Base-by-base conservation (phyloP, 352 stramenopile genomes). In the Phytophthora colocasiae region DNA sequence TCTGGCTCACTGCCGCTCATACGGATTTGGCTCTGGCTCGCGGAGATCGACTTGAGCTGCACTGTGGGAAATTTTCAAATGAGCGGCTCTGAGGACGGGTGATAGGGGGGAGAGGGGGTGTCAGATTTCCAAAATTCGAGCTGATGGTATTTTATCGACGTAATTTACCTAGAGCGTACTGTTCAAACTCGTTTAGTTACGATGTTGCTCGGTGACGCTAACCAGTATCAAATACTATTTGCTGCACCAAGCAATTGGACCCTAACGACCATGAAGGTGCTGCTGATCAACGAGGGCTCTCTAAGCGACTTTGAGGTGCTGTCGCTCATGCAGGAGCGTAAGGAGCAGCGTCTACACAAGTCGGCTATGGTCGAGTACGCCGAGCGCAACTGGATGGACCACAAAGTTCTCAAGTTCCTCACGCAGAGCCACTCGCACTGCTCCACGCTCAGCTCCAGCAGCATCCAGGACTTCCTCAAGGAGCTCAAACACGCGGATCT, bases 371-470 rank as follows among this genome's bases (percentile, higher is more conserved):
- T 85, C 41, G 81, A 83, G 55, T 93, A 95, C 62, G 85, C 87
- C 7, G 87, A 95, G 71, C 82, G 87, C 75, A 93, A 93, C 75
- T 95, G 87, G 87, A 92, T 95, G 81, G 85, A 95, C 80, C 86
- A 93, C 77, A 95, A 95, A 69, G 82, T 95, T 70, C 80, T 93
- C 78, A 95, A 93, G 71, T 93, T 91, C 71, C 75, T 95, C 24
- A 84, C 80, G 32, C 83, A 94, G 66, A 77, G 65, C 63, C 77
- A 91, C 63, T 89, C 83, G 49, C 68, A 79, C 59, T 81, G 81
- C 71, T 79, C 81, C 27, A 70, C 66, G 24, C 65, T 95, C 19
- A 81, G 69, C 50, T 53, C 77, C 43, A 73, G 65, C 50, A 74
- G 76, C 49, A 80, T 91, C 49, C 79, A 89, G 48, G 66, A 80